These are phyloP conservation scores for Oryza brachyantha DNA, from an alignment of 176 grass and related monocot genomes.

Conservation along the genomic window DNA sequence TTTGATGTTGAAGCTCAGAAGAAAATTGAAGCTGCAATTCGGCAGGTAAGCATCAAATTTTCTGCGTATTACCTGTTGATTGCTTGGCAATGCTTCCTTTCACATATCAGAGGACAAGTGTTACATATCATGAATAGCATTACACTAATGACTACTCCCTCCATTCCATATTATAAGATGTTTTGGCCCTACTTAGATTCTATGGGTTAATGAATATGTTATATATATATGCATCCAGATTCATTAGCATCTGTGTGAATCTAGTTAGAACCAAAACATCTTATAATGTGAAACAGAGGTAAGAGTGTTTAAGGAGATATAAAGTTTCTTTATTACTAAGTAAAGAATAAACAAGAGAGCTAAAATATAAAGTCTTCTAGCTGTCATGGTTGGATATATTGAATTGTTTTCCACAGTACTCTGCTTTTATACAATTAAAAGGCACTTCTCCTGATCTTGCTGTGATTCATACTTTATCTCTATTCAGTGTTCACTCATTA, in stretches of 20 bases:
- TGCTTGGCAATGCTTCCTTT: neutral
- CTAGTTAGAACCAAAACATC: no score
- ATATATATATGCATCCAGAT: no score
- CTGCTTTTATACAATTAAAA: slow-evolving; percentile 21
- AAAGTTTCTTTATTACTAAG: neutral
- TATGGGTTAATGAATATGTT: no score
- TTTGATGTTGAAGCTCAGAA: slow-evolving; percentile 97
- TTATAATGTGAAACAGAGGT: no score
- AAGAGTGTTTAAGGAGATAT: neutral
- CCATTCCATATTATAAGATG: no score
- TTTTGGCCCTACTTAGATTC: no score
- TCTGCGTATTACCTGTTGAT: slow-evolving; percentile 2
- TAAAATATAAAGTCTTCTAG: slow-evolving; percentile 2
- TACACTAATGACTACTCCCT: neutral
- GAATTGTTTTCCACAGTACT: neutral
- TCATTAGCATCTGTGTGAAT: no score
- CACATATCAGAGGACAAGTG: neutral
- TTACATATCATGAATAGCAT: slow-evolving; percentile 13
- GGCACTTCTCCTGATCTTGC: slow-evolving; percentile 9
- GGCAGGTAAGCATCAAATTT: slow-evolving; percentile 59
- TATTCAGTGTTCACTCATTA: slow-evolving; percentile 8
- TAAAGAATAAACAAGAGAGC: neutral
- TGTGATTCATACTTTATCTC: slow-evolving; percentile 12
- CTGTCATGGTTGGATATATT: slow-evolving; percentile 6
- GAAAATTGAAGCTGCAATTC: slow-evolving; percentile 99